A percentile compares a stretch with the other conserved stretches of the same genome.
These are phyloP conservation scores for Ulmus americana DNA, from an alignment of 331 rosid species.

Conservation along the genomic window DNA sequence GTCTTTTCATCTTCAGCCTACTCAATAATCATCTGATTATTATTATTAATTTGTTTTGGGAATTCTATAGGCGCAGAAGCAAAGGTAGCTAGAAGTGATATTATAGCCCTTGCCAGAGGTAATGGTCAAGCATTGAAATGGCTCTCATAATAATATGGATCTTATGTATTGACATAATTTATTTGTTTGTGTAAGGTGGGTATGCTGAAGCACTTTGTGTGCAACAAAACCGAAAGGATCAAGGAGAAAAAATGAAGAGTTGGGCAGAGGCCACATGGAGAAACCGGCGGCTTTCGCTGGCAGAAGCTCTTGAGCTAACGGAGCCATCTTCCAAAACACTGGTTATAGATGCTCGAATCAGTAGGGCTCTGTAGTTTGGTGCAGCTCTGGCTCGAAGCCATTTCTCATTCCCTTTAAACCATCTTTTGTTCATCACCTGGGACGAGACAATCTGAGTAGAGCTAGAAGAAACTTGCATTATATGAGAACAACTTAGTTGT, in stretches of 20 bases:
- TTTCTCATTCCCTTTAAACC: not conserved
- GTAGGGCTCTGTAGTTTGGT: constrained; percentile 48
- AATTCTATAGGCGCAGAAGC: constrained; percentile 38
- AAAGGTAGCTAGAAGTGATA: constrained; percentile 40
- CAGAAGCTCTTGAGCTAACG: constrained; percentile 56
- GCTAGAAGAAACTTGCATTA: not conserved
- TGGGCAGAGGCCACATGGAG: constrained; percentile 61
- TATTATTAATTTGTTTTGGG: not conserved
- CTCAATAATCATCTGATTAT: not conserved
- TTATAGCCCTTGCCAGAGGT: constrained; percentile 86
- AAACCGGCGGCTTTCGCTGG: constrained; percentile 58
- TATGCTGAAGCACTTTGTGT: constrained; percentile 68
- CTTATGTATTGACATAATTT: constrained; percentile 1
- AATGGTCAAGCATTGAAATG: constrained; percentile 28
- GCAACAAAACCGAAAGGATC: constrained; percentile 64
- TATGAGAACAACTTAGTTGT: not conserved
- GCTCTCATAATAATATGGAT: not conserved
- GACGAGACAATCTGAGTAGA: too few relatives aligned
- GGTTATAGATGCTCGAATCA: constrained; percentile 60
- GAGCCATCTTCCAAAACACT: constrained; percentile 35
- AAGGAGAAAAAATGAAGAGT: constrained; percentile 55
- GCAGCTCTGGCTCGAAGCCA: constrained; percentile 2
- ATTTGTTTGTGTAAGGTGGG: constrained; percentile 41
- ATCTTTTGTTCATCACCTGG: too few relatives aligned
- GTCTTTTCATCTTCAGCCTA: constrained; percentile 2